Evolutionary conservation across 2,329 filamentous ascomycete species (phyloP).

Genomic region (Diaporthe sp.): DNA sequence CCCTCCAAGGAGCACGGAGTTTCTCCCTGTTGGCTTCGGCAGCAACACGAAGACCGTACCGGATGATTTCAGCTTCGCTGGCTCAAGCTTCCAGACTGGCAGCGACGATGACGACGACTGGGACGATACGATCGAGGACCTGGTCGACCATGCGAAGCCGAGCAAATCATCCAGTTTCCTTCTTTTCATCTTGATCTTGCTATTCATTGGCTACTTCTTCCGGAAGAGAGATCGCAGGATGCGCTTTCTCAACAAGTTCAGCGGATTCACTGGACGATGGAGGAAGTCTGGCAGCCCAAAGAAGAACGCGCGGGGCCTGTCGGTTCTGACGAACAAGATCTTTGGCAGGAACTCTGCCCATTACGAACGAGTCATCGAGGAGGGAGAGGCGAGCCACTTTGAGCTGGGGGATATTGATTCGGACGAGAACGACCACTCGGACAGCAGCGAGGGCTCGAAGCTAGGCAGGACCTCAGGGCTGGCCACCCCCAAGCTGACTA

Average conservation of each 20-base stretch:
- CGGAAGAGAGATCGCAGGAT: conserved; percentile 82
- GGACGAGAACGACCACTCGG: conserved; percentile 73
- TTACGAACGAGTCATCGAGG: conserved; percentile 90
- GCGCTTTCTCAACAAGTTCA: conserved; percentile 68
- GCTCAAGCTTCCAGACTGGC: conserved; percentile 62
- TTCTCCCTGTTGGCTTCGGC: conserved; percentile 90
- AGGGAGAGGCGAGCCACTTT: conserved; percentile 80
- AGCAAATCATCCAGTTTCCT: conserved; percentile 80
- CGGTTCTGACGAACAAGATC: conserved; percentile 70
- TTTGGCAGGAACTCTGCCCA: conserved; percentile 69
- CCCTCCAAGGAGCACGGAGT: conserved; percentile 69
- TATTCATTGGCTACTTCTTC: conserved; percentile 78
- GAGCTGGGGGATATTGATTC: conserved; percentile 79
- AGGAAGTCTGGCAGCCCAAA: conserved; percentile 60
- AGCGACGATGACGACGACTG: conserved; percentile 68
- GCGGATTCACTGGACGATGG: conserved; percentile 53
- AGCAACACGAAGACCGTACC: conserved; percentile 80
- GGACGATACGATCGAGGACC: conserved; percentile 63
- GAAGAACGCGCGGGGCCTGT: conserved; percentile 61
- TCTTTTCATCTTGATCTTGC: conserved; percentile 80
- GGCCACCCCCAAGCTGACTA: conserved; percentile 72
- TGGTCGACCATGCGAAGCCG: conserved; percentile 76
- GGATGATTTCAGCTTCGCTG: conserved; percentile 86
- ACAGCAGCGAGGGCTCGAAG: conserved; percentile 68
- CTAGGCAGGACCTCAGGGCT: conserved; percentile 75